Evolutionary conservation across 306 rosid genomes (phyloP), one percentile per base, ranked within the genome.

Genomic region (Cicer arietinum): DNA sequence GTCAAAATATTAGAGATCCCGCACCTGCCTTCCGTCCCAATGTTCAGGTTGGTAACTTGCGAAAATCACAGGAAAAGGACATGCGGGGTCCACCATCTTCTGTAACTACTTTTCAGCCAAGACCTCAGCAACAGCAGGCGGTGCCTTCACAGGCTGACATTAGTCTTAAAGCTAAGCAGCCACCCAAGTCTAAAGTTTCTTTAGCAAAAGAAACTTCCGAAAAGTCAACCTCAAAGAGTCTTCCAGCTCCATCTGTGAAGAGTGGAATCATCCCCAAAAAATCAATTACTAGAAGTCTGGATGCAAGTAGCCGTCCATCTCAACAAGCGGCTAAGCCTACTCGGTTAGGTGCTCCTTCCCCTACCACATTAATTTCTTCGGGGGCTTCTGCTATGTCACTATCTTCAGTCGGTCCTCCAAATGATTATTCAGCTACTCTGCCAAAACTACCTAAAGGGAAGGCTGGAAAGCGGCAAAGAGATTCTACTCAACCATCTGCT

Each of bases 201-300:
- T 65, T 67, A 71, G 69, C 83, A 63, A 74, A 79, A 72, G 90
- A 79, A 82, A 80, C 82, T 67, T 80, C 83, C 65, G 88, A 85
- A 69, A 83, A 86, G 70, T 81, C 92, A 20, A 84, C 83, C 80
- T 78, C 92, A 44, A 84, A 86, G 84, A 80, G 85, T 83, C 80
- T 92, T 84, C 80, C 89, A 81, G 92, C 96, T 71, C 89, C 96
- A 48, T 87, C 90, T 67, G 77, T 89, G 90, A 88, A 92, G 77
- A 85, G 86, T 74, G 96, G 95, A 81, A 77, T 86, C 83, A 86
- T 88, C 18, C 76, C 90, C 67, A 83, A 73, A 48, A 86, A 76
- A 75, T 77, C 89, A 71, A 67, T 75, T 71, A 68, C 76, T 54
- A 67, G 81, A 69, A 79, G 81, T 72, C 69, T 40, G 74, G 90